Base-by-base conservation (phyloP, 768 basidiomycete species). In the Tephrocybe rancida region DNA sequence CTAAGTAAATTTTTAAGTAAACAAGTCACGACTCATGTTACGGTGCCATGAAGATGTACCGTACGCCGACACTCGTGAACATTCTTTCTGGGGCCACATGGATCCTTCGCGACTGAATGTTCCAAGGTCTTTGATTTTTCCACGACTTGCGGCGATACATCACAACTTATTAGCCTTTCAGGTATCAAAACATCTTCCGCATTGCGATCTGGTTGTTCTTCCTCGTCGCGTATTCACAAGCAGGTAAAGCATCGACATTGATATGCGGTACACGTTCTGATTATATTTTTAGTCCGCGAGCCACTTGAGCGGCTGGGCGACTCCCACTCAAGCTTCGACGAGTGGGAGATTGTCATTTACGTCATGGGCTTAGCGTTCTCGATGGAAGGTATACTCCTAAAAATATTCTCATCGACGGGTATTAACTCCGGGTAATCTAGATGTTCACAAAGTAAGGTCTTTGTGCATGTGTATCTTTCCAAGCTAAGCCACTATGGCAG, bases 181-280 rank as follows among this genome's bases (percentile, higher is more conserved):
- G 91, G 48, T 95, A 95, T 67, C 95, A 95, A 66, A 95, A 92
- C 59, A 76, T 85, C 46, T 86, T 95, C 64, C 85, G 91, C 41
- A 85, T 93, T 48, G 49, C 78, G 5, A 75, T 92, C 29, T 94
- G 90, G 91, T 64, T 92, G 21, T 76, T 88, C 61, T 89, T 93
- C 70, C 79, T 96, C 29, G 74, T 80, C 18, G 81, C 85, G 3
- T 95, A 94, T 65, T 93, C 91, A 2, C 88, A 88, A 73, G 90
- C 92, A 44, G 91, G 90, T 89, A 38, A 52, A 79, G 62, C 13
- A 30, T 30, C 29, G 5, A 30, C 7, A 13, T 14, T 14, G 26
- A 42, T 4, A 18, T 44, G n/a, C 39, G 10, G 30, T 6, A 32
- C 26, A 32, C 5, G 32, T 5, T 35, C 18, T 5, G 43, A 5